These are phyloP conservation scores for Oidiodendron maius DNA, from an alignment of 495 filamentous ascomycete genomes.

Conservation along the genomic window DNA sequence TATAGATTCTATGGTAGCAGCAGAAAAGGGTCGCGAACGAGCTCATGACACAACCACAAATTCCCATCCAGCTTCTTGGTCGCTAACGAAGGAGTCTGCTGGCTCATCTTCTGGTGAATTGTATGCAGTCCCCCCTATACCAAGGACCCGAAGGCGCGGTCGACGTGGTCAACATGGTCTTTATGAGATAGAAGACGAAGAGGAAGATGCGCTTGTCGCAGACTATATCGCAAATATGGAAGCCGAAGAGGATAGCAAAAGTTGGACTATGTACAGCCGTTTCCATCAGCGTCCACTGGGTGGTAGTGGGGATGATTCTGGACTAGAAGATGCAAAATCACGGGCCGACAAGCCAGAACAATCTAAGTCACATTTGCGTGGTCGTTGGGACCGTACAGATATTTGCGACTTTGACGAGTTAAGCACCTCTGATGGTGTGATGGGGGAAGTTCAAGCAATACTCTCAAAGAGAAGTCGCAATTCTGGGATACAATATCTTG, in stretches of 20 bases:
- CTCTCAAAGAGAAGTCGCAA: slow-evolving; percentile 35
- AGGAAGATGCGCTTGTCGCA: slow-evolving; percentile 53
- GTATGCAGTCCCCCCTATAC: neutral
- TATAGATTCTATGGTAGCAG: slow-evolving; percentile 13
- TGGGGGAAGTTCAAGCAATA: slow-evolving; percentile 29
- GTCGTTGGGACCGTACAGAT: slow-evolving; percentile 33
- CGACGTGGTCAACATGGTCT: neutral
- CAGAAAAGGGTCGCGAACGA: slow-evolving; percentile 20
- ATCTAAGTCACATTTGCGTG: neutral
- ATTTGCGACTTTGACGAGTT: slow-evolving; percentile 39
- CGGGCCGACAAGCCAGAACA: slow-evolving; percentile 18
- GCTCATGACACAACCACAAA: neutral
- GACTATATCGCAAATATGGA: slow-evolving; percentile 78
- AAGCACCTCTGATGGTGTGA: slow-evolving; percentile 34
- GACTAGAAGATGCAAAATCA: slow-evolving; percentile 11
- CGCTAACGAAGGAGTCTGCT: neutral
- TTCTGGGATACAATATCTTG: slow-evolving; percentile 43
- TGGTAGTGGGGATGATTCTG: slow-evolving; percentile 33
- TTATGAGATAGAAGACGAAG: slow-evolving; percentile 16
- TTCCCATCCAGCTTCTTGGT: neutral
- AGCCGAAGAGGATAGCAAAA: slow-evolving; percentile 17
- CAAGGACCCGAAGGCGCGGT: neutral
- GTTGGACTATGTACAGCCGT: neutral
- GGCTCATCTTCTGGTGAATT: slow-evolving; percentile 1
- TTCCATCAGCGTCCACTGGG: slow-evolving; percentile 39